Percentiles rank a stretch among this genome's conserved stretches.
phyloP scores from a whole-genome alignment of 2,329 filamentous ascomycete genomes.

The Claviceps digitariae region DNA sequence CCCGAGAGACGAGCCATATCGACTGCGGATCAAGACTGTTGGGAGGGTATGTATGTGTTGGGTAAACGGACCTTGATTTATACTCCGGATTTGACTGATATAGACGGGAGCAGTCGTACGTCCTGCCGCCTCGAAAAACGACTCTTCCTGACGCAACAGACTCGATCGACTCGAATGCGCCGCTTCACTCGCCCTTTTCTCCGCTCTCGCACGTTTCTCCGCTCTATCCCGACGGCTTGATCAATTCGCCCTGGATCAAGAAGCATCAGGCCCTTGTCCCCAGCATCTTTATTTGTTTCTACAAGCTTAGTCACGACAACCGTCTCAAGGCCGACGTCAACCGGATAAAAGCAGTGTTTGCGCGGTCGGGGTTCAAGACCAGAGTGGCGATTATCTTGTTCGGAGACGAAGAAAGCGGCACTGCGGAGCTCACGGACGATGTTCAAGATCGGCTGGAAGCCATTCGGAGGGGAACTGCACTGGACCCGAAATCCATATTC shows the following conservation, averaged over 20 bases:
- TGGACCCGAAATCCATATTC: conserved; percentile 78
- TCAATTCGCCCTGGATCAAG: conserved; percentile 67
- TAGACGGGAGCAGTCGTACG: conserved; percentile 29
- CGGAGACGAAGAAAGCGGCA: conserved; percentile 15
- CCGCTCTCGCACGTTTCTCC: conserved; percentile 72
- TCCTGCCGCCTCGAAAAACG: conserved; percentile 44
- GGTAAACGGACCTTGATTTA: neutral
- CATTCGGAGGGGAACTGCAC: conserved; percentile 63
- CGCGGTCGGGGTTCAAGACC: conserved; percentile 61
- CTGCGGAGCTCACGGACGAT: conserved; percentile 45
- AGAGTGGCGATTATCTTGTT: conserved; percentile 54
- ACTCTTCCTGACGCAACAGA: conserved; percentile 38
- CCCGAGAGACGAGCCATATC: conserved; percentile 35
- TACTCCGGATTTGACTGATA: conserved; percentile 15
- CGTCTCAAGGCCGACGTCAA: conserved; percentile 80
- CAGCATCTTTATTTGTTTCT: conserved; percentile 69
- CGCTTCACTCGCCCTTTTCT: conserved; percentile 84
- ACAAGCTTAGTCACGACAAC: conserved; percentile 68
- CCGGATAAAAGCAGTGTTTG: conserved; percentile 54
- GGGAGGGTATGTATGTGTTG: conserved; percentile 68
- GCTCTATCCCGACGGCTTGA: conserved; percentile 79
- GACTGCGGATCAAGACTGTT: conserved; percentile 58
- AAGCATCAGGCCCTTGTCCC: conserved; percentile 84
- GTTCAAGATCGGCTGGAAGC: conserved; percentile 58
- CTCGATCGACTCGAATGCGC: conserved; percentile 30